Conservation (phyloP, 2,329 filamentous ascomycete genomes). For the Metarhizium sp. region DNA sequence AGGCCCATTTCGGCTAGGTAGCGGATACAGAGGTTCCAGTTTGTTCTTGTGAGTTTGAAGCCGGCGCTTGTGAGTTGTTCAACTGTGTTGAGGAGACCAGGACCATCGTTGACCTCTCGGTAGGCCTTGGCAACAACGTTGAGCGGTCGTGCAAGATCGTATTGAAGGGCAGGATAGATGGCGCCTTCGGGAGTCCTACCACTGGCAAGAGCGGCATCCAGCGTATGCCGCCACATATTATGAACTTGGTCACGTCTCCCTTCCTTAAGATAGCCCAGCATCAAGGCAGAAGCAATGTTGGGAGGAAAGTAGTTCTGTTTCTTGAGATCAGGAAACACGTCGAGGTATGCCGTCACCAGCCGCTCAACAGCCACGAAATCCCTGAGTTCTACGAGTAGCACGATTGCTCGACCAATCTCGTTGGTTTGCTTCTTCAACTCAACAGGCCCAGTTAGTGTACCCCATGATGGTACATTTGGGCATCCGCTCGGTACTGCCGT, state of each 20-base stretch:
- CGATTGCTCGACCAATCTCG: slow-evolving; percentile 22
- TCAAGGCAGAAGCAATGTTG: slow-evolving; percentile 52
- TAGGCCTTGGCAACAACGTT: slow-evolving; percentile 39
- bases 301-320: slow-evolving; percentile 34
- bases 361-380: slow-evolving; percentile 45
- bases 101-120: slow-evolving; percentile 28
- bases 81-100: slow-evolving; percentile 41
- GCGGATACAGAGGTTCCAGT: slow-evolving; percentile 74
- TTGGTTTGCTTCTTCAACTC: slow-evolving; percentile 18
- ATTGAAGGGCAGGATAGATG: slow-evolving; percentile 39
- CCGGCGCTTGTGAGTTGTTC: slow-evolving; percentile 51
- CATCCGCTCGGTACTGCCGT: background rate
- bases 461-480: background rate
- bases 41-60: slow-evolving; percentile 64
- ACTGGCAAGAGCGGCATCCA: slow-evolving; percentile 38
- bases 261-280: slow-evolving; percentile 54
- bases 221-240: slow-evolving; percentile 55
- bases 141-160: slow-evolving; percentile 41
- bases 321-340: slow-evolving; percentile 26
- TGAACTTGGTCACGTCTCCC: slow-evolving; percentile 51
- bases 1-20: slow-evolving; percentile 51
- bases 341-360: slow-evolving; percentile 45
- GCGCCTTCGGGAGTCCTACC: slow-evolving; percentile 13
- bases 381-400: slow-evolving; percentile 24
- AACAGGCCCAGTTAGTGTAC: slow-evolving; percentile 10